Conservation (phyloP, 139 green algal genomes). For the Deuterostichococcus epilithicus region DNA sequence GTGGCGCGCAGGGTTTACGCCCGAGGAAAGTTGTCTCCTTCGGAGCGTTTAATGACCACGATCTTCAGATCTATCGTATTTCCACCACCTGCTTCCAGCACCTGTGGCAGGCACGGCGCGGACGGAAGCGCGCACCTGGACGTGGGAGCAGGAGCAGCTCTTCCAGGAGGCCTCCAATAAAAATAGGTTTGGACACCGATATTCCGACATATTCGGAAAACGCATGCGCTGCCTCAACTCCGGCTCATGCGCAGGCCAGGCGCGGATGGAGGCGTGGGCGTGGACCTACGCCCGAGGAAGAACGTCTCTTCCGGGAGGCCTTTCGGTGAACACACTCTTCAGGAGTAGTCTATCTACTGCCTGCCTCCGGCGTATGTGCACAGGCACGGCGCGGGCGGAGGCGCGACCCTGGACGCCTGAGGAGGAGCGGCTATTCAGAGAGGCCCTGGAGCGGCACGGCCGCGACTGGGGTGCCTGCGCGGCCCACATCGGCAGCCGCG, state of each 20-base stretch:
- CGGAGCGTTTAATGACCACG: not conserved
- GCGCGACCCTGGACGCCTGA: not conserved
- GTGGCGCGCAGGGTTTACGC: not conserved
- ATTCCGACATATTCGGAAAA: not conserved
- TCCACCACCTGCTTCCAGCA: too few relatives aligned
- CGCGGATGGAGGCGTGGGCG: too few relatives aligned
- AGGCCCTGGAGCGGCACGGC: not conserved
- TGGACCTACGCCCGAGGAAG: slow-evolving; percentile 41
- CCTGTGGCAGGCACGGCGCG: slow-evolving; percentile 29
- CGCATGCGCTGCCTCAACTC: slow-evolving; percentile 30
- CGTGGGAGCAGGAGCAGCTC: slow-evolving; percentile 61
- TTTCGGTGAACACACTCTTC: not conserved
- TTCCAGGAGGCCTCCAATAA: slow-evolving; percentile 69
- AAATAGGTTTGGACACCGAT: too few relatives aligned
- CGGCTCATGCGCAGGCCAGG: too few relatives aligned
- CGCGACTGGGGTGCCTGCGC: slow-evolving; percentile 59
- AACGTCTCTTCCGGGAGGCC: slow-evolving; percentile 33
- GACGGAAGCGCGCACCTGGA: slow-evolving; percentile 48
- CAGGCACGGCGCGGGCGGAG: not conserved
- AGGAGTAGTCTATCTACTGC: not conserved
- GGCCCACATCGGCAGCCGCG: slow-evolving; percentile 53
- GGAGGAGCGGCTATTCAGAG: not conserved
- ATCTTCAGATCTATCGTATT: not conserved
- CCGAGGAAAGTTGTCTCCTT: not conserved
- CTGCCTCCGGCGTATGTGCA: not conserved